phyloP scores from a whole-genome alignment of 2,329 filamentous ascomycete genomes.

The Corinectria fuckeliana region DNA sequence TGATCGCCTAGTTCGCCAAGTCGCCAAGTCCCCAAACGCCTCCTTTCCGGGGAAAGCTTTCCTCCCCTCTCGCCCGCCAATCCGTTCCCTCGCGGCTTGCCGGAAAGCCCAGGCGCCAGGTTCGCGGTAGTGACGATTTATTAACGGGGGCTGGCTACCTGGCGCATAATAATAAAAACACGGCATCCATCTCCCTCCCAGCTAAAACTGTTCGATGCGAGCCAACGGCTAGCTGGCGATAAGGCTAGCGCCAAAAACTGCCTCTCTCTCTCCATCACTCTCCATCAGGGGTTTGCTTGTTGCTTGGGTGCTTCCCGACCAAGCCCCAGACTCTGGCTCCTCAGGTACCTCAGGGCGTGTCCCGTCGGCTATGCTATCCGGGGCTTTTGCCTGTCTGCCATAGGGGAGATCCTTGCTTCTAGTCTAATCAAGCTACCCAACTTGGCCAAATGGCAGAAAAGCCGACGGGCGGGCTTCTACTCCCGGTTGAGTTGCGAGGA shows the following conservation, averaged over 20 bases:
- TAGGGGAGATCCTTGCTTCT: conserved; percentile 3
- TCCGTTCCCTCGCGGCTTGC: not conserved
- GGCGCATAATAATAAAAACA: not conserved
- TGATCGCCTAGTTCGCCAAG: not conserved
- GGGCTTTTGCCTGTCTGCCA: not conserved
- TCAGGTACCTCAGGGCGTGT: conserved; percentile 3
- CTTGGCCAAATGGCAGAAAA: not conserved
- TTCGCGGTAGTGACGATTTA: conserved; percentile 2
- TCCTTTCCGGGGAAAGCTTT: conserved; percentile 16
- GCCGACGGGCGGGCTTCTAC: not conserved
- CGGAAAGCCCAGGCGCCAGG: conserved; percentile 13
- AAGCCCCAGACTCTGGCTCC: conserved; percentile 2
- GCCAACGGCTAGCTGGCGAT: conserved; percentile 11
- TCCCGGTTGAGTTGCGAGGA: too few relatives aligned
- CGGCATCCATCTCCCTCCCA: not conserved
- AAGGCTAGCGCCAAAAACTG: conserved; percentile 16
- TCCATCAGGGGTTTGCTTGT: too few relatives aligned
- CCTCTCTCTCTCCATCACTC: conserved; percentile 1
- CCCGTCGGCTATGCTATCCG: conserved; percentile 14
- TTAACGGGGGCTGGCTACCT: not conserved
- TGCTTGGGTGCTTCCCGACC: not conserved
- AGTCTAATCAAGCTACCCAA: too few relatives aligned
- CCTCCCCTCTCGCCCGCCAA: conserved; percentile 1
- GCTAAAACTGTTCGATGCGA: not conserved
- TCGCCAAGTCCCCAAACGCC: too few relatives aligned